Base-by-base conservation (phyloP, 2,329 filamentous ascomycete genomes). In the Niveomyces coronatus region DNA sequence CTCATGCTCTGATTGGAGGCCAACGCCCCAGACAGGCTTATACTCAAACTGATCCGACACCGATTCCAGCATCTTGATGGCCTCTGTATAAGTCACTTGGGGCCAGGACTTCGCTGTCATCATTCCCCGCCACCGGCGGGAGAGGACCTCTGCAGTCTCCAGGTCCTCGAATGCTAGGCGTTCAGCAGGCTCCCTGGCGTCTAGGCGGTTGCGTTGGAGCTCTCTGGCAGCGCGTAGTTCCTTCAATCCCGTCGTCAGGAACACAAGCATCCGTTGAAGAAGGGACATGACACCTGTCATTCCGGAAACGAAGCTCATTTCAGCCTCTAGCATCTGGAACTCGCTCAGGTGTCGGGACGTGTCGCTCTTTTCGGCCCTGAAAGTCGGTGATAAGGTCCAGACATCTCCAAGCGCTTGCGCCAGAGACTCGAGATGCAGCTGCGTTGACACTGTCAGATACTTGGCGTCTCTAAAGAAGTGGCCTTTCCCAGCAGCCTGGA, bases 281-380 rank as follows among this genome's bases (percentile, higher is more conserved):
- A 89, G 59, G 40, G 79, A 68, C 73, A 94, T 91, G 49, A 98
- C 68, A 18, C 72, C 65, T 20, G 71, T 64, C 47, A 94, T 67
- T 45, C 77, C 65, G 32, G 83, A 70, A 29, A 81, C 74, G 56
- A 94, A 94, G 51, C 78, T 81, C 55, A 88, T 67, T 59, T 98
- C 91, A 13, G 81, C 88, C 61, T 98, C 91, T 3, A 98, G 74
- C 91, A 98, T 96, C 63, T 96, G 96, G 53, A 98, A 96, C 55
- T 98, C 91, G 64, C 86, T 94, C 44, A 98, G 68, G 61, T 98
- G 91, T 19, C 91, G 79, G 5, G 87, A 80, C 0, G 91, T 96
- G 53, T 96, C 88, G 60, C 87, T 95, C 54, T 79, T 80, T 58
- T 95, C 91, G 4, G 91, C 91, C 26, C 91, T 78, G 55, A 98